Percentiles rank a stretch among this genome's conserved stretches.
Evolutionary conservation across 208 protist genomes (phyloP).

Genomic region (Acanthamoeba culbertsoni): DNA sequence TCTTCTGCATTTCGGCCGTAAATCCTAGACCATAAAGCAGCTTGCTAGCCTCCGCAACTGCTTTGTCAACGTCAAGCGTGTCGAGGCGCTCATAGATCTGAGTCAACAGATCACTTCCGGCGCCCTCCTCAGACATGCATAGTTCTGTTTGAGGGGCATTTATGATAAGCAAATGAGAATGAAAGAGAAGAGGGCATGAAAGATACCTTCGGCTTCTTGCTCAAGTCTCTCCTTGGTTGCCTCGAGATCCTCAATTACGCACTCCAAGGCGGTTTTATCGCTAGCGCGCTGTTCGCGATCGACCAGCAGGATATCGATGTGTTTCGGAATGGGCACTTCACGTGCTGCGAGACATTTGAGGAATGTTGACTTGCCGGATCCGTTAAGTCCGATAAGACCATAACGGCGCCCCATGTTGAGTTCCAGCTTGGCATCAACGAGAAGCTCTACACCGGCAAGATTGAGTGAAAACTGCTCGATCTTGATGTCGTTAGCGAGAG

Average conservation of each 20-base stretch:
- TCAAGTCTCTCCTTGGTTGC: slow-evolving; percentile 64
- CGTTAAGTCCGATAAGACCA: slow-evolving; percentile 79
- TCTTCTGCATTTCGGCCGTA: slow-evolving; percentile 89
- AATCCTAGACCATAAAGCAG: slow-evolving; percentile 91
- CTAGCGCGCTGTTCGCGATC: slow-evolving; percentile 60
- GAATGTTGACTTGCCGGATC: slow-evolving; percentile 68
- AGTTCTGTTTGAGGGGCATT: not conserved
- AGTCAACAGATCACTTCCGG: not conserved
- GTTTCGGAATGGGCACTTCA: slow-evolving; percentile 73
- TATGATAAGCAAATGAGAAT: not conserved
- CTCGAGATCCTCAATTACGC: slow-evolving; percentile 76
- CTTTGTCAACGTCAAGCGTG: slow-evolving; percentile 93
- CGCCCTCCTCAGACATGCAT: not conserved
- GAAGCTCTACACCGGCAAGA: not conserved
- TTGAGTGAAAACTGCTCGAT: slow-evolving; percentile 56
- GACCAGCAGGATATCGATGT: slow-evolving; percentile 70
- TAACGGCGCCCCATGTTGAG: slow-evolving; percentile 67
- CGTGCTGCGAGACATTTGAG: slow-evolving; percentile 56
- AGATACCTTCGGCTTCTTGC: slow-evolving; percentile 65
- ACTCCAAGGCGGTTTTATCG: slow-evolving; percentile 76
- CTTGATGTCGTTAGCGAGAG: slow-evolving; percentile 26
- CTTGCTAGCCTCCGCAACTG: slow-evolving; percentile 80
- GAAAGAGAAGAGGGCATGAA: not conserved
- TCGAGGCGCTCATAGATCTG: slow-evolving; percentile 81
- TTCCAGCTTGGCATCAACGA: slow-evolving; percentile 26